Conservation (phyloP, 352 stramenopile genomes). For the Peronospora belbahrii region DNA sequence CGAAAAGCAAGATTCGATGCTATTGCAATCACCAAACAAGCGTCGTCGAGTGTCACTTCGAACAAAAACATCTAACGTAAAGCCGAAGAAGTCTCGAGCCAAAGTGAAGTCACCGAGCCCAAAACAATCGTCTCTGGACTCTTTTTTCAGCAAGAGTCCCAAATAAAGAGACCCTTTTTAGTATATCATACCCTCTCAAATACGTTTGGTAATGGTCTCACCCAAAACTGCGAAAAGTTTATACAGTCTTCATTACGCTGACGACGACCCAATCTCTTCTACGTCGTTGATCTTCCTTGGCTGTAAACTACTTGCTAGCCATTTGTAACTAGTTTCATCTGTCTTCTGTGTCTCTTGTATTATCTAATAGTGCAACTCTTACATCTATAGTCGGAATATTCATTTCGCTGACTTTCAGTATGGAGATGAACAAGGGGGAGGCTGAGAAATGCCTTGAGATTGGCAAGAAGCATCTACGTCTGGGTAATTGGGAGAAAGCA, state of each 20-base stretch:
- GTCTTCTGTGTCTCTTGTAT: conserved; percentile 4
- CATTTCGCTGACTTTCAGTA: conserved; percentile 17
- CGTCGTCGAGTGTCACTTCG: conserved; percentile 15
- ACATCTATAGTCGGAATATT: conserved; percentile 3
- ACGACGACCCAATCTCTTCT: no score
- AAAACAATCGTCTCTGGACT: conserved; percentile 41
- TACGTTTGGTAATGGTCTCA: neutral
- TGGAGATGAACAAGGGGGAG: conserved; percentile 90
- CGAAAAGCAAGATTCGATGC: neutral
- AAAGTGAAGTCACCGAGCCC: conserved; percentile 23
- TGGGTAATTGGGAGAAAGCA: conserved; percentile 83
- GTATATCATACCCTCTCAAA: conserved; percentile 5
- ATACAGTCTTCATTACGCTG: no score
- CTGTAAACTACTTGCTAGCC: neutral
- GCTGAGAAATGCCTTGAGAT: conserved; percentile 89
- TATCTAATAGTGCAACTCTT: conserved; percentile 5
- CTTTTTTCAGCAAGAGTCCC: conserved; percentile 38
- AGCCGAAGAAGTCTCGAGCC: conserved; percentile 10
- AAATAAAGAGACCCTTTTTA: conserved; percentile 15
- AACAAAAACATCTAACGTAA: conserved; percentile 5
- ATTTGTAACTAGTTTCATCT: neutral
- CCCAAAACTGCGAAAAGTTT: conserved; percentile 1
- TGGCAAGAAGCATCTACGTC: conserved; percentile 78
- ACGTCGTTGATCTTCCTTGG: conserved; percentile 1
- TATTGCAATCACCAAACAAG: conserved; percentile 9